These are phyloP conservation scores for Penicillium sp. DNA, from an alignment of 2,329 filamentous ascomycete genomes.

Conservation along the genomic window DNA sequence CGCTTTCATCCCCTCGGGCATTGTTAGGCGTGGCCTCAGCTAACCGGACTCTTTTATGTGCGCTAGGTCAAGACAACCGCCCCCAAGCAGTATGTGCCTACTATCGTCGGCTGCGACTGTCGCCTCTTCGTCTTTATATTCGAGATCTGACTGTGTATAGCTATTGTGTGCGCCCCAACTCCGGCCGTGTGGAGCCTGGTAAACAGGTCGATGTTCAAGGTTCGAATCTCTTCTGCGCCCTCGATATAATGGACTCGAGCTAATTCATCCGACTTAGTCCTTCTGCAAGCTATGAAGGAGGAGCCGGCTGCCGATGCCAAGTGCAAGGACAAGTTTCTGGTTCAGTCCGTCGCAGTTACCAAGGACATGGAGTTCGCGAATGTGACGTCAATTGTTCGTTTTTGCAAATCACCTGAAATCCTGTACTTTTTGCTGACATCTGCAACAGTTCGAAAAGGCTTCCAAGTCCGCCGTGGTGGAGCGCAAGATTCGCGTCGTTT, in stretches of 20 bases:
- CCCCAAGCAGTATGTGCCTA: slow-evolving; percentile 82
- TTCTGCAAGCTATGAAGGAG: slow-evolving; percentile 96
- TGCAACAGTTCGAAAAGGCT: slow-evolving; percentile 67
- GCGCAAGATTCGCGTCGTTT: slow-evolving; percentile 92
- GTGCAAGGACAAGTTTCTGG: slow-evolving; percentile 96
- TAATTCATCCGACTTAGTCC: slow-evolving; percentile 58
- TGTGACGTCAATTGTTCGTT: slow-evolving; percentile 74
- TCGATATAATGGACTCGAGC: slow-evolving; percentile 5
- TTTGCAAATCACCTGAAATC: neutral
- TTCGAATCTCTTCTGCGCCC: slow-evolving; percentile 42
- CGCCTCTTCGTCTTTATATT: neutral
- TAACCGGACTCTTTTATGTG: slow-evolving; percentile 21
- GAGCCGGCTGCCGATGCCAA: slow-evolving; percentile 83
- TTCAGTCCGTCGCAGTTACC: slow-evolving; percentile 84
- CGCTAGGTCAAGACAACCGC: slow-evolving; percentile 95
- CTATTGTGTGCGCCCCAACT: slow-evolving; percentile 97
- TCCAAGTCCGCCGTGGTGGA: slow-evolving; percentile 80
- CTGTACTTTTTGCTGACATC: slow-evolving; percentile 13
- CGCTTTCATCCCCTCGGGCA: slow-evolving; percentile 2
- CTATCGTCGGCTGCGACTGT: slow-evolving; percentile 12
- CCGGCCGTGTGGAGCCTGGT: slow-evolving; percentile 88
- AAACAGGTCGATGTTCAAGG: slow-evolving; percentile 90
- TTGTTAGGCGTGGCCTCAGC: slow-evolving; percentile 21
- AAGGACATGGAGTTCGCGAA: slow-evolving; percentile 81
- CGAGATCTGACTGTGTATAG: slow-evolving; percentile 50